phyloP scores from a whole-genome alignment of 164 flowering plant genomes.

The Vitis cinerea region DNA sequence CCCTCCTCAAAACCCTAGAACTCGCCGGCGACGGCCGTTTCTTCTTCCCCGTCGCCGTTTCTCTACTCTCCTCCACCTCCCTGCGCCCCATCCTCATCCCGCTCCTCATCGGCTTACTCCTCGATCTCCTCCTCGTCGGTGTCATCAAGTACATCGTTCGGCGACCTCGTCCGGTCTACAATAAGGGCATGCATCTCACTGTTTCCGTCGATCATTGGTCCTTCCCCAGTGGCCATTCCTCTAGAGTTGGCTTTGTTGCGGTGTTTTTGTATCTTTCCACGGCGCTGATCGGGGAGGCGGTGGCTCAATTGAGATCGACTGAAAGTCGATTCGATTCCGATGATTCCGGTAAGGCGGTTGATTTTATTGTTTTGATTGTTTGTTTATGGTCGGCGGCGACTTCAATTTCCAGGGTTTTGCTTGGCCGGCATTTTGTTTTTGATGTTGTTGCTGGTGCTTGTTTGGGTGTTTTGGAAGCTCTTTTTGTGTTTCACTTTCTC shows the following conservation, averaged over 20 bases:
- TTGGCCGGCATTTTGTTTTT: conserved; percentile 66
- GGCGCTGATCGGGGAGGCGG: conserved; percentile 15
- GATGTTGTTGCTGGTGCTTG: conserved; percentile 38
- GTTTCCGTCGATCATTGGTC: conserved; percentile 83
- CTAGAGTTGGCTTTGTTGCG: conserved; percentile 73
- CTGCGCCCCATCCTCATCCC: conserved; percentile 16
- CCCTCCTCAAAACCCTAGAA: conserved; percentile 42
- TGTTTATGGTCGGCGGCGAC: conserved; percentile 59
- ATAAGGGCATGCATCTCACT: conserved; percentile 53
- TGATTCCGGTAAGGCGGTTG: conserved; percentile 18
- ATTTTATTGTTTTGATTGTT: conserved; percentile 18
- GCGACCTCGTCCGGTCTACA: conserved; percentile 79
- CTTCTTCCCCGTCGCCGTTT: conserved; percentile 52
- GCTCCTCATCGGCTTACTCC: conserved; percentile 50
- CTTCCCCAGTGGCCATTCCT: conserved; percentile 87
- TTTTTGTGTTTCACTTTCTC: conserved; percentile 33
- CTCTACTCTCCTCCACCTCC: conserved; percentile 25
- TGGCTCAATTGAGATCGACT: conserved; percentile 12
- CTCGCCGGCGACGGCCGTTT: conserved; percentile 83
- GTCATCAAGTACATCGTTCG: conserved; percentile 48
- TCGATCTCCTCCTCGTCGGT: conserved; percentile 67
- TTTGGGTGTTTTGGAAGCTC: conserved; percentile 68
- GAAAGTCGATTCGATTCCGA: not conserved
- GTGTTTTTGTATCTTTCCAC: conserved; percentile 34
- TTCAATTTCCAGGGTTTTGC: conserved; percentile 75